Evolutionary conservation across 1,284 basidiomycete genomes (phyloP).

Genomic region (Phylloporus sp.): DNA sequence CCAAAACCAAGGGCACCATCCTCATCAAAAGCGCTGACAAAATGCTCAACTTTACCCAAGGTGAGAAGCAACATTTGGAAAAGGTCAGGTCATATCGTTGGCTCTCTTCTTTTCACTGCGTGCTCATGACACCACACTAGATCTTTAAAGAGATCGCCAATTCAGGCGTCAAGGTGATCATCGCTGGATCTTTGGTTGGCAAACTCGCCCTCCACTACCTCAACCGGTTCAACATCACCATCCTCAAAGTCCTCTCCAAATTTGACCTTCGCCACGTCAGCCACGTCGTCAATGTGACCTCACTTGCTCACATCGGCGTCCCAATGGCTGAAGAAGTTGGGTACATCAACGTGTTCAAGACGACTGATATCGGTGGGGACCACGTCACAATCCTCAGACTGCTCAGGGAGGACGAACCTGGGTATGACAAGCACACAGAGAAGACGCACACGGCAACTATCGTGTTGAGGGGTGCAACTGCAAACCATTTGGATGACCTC

Average conservation of each 20-base stretch:
- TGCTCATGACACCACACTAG: slow-evolving; percentile 50
- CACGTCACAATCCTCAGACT: slow-evolving; percentile 97
- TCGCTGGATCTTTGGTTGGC: slow-evolving; percentile 92
- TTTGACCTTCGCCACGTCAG: slow-evolving; percentile 96
- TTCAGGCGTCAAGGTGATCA: slow-evolving; percentile 91
- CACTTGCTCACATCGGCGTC: slow-evolving; percentile 93
- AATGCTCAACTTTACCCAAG: slow-evolving; percentile 94
- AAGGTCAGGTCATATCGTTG: no score
- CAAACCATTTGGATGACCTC: slow-evolving; percentile 94
- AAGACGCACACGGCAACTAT: slow-evolving; percentile 89
- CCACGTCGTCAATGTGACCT: slow-evolving; percentile 95
- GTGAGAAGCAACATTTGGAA: slow-evolving; percentile 96
- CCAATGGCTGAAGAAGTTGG: slow-evolving; percentile 98
- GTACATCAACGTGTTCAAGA: slow-evolving; percentile 92
- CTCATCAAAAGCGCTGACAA: slow-evolving; percentile 96
- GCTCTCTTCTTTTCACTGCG: no score
- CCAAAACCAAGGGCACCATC: slow-evolving; percentile 99
- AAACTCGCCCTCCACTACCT: slow-evolving; percentile 98
- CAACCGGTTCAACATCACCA: slow-evolving; percentile 91
- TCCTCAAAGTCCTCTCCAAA: slow-evolving; percentile 97
- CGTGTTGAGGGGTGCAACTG: slow-evolving; percentile 96
- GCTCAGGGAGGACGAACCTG: slow-evolving; percentile 62
- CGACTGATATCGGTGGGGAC: slow-evolving; percentile 96
- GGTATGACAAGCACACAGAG: slow-evolving; percentile 59
- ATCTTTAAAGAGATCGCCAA: slow-evolving; percentile 98